Evolutionary conservation across 2,329 filamentous ascomycete species (phyloP).

Genomic region (Ophiostoma tasmaniense): DNA sequence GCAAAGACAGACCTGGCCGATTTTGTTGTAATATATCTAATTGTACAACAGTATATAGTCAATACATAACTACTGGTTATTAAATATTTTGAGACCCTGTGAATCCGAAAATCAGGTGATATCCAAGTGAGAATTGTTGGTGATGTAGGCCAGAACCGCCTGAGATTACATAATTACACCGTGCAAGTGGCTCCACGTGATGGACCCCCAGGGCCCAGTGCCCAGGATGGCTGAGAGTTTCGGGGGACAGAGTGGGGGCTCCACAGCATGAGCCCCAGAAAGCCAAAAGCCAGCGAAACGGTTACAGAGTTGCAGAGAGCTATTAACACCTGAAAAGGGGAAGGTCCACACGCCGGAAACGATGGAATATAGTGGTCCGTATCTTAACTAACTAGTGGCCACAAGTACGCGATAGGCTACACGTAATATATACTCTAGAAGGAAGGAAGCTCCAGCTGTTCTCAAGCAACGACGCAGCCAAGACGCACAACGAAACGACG

Average conservation of each 20-base stretch:
- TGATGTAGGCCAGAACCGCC: background rate
- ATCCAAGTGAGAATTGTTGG: background rate
- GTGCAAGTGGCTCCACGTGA: background rate
- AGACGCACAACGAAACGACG: background rate
- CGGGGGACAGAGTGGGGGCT: background rate
- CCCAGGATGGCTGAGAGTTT: background rate
- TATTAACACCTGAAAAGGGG: slow-evolving; percentile 5
- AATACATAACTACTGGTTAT: background rate
- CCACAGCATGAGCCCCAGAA: background rate
- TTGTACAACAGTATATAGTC: slow-evolving; percentile 6
- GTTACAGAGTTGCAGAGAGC: background rate
- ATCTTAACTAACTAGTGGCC: background rate
- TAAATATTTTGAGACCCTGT: background rate
- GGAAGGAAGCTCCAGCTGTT: slow-evolving; percentile 2
- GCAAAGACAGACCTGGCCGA: background rate
- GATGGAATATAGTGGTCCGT: background rate
- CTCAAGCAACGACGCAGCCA: background rate
- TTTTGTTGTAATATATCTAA: background rate
- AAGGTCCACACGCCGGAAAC: background rate
- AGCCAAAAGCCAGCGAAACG: background rate
- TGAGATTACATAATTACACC: background rate
- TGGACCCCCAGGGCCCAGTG: background rate
- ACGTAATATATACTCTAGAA: background rate
- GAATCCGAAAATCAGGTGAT: background rate
- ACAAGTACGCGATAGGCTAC: background rate